Percentiles rank a stretch among this genome's conserved stretches.
phyloP scores from a whole-genome alignment of 257 asterid species.

The Solanum tarapatanum region DNA sequence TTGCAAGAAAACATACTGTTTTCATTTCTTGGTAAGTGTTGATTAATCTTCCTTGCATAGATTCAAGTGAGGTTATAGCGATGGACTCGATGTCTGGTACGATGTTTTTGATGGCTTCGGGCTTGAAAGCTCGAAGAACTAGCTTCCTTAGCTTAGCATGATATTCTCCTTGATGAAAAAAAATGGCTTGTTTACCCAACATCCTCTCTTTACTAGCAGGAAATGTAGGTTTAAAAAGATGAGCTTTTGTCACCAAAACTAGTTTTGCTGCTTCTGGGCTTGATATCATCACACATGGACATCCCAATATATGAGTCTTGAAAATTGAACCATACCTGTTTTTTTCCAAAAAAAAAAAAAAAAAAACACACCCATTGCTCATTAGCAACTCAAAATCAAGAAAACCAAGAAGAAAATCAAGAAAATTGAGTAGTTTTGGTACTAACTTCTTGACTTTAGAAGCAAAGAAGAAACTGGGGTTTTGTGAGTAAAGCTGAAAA shows the following conservation, averaged over 20 bases:
- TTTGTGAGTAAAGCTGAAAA: conserved; percentile 63
- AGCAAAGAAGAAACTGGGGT: conserved; percentile 66
- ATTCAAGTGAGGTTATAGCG: conserved; percentile 26
- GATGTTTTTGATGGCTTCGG: conserved; percentile 47
- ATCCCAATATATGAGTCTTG: conserved; percentile 68
- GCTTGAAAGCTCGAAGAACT: conserved; percentile 63
- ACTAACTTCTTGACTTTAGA: conserved; percentile 64
- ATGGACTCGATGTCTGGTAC: conserved; percentile 38
- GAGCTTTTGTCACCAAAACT: conserved; percentile 56
- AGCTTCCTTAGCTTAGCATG: conserved; percentile 56
- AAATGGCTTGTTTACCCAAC: conserved; percentile 69
- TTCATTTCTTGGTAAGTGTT: conserved; percentile 77
- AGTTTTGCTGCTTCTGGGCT: conserved; percentile 68
- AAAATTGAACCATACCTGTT: conserved; percentile 68
- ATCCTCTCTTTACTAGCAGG: conserved; percentile 78
- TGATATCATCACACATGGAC: conserved; percentile 64
- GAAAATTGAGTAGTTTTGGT: neutral
- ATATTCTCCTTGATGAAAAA: conserved; percentile 66
- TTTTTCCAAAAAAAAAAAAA: neutral
- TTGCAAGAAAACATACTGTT: conserved; percentile 33
- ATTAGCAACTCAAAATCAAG: neutral
- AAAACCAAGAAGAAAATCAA: neutral
- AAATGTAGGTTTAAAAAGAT: conserved; percentile 71
- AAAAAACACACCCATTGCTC: neutral
- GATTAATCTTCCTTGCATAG: conserved; percentile 48